Conservation (phyloP, 805 yeast genomes). For the Candida ovalis region DNA sequence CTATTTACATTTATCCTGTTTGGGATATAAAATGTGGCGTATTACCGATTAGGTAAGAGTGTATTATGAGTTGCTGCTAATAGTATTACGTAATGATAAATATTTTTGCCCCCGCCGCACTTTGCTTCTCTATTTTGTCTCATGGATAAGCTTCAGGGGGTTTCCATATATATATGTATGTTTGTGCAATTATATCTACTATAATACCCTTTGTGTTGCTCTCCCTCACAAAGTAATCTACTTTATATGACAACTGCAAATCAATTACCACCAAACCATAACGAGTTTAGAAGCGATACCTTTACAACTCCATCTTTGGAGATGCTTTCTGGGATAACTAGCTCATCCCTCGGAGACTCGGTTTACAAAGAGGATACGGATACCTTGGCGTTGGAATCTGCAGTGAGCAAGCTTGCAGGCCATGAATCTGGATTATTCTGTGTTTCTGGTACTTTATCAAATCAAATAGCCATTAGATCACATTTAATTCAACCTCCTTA, state of each 20-base stretch:
- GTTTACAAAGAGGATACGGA: conserved; percentile 83
- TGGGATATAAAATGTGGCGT: conserved; percentile 1
- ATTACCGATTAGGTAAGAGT: no score
- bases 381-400: conserved; percentile 59
- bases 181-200: no score
- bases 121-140: no score
- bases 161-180: no score
- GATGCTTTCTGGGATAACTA: conserved; percentile 60
- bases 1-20: conserved; percentile 15
- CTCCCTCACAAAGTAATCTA: no score
- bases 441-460: conserved; percentile 86
- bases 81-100: no score
- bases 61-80: no score
- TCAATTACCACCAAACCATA: conserved; percentile 23
- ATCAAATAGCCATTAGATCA: conserved; percentile 79
- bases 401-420: conserved; percentile 67
- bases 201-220: no score
- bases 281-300: conserved; percentile 74
- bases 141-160: no score
- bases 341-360: conserved; percentile 73
- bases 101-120: no score
- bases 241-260: background rate
- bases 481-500: conserved; percentile 80
- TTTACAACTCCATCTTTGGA: conserved; percentile 81
- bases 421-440: conserved; percentile 79